phyloP scores from a whole-genome alignment of 257 asterid species.

The Salvia splendens region DNA sequence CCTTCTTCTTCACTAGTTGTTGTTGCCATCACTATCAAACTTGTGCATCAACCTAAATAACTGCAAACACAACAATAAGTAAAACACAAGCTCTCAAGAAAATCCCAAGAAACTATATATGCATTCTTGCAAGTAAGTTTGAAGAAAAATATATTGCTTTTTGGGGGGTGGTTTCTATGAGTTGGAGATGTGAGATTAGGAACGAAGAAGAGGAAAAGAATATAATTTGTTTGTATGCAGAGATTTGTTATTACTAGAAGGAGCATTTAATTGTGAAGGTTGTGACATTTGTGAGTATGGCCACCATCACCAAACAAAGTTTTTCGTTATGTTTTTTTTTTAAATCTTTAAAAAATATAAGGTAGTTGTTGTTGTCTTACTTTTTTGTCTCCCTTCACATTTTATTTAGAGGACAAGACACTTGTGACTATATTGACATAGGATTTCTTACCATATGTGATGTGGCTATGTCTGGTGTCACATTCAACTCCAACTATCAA shows the following conservation, averaged over 20 bases:
- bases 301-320: slow-evolving; percentile 29
- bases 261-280: slow-evolving; percentile 37
- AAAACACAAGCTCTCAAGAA: slow-evolving; percentile 7
- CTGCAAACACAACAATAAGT: slow-evolving; percentile 6
- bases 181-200: slow-evolving; percentile 1
- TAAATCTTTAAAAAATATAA: slow-evolving; percentile 28
- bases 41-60: slow-evolving; percentile 13
- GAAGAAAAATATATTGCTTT: background rate
- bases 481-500: slow-evolving; percentile 11
- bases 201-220: slow-evolving; percentile 4
- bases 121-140: slow-evolving; percentile 21
- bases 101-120: slow-evolving; percentile 25
- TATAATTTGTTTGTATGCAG: slow-evolving; percentile 29
- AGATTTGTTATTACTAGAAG: slow-evolving; percentile 29
- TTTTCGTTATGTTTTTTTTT: background rate
- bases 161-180: background rate
- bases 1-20: slow-evolving; percentile 18
- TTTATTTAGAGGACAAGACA: slow-evolving; percentile 23
- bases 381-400: slow-evolving; percentile 11
- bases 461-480: slow-evolving; percentile 10
- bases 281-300: slow-evolving; percentile 39
- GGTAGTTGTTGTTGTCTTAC: slow-evolving; percentile 26
- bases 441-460: background rate
- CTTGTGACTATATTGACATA: slow-evolving; percentile 29
- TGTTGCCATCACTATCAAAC: slow-evolving; percentile 36